Conservation (phyloP, 2,329 filamentous ascomycete species). For the Hymenoscyphus salicellus region DNA sequence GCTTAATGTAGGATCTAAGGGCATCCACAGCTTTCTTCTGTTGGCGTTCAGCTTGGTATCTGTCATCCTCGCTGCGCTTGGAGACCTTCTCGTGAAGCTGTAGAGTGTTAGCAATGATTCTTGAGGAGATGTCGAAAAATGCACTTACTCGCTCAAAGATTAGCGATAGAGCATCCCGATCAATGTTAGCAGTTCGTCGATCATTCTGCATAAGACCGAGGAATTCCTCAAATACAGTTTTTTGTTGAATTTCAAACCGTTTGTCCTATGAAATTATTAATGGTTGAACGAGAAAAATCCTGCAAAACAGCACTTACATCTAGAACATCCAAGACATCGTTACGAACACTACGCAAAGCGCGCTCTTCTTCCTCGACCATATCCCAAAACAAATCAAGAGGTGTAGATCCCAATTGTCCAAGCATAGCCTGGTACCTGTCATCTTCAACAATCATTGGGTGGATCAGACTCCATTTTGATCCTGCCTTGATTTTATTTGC, state of each 20-base stretch:
- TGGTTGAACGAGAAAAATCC: neutral
- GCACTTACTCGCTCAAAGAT: constrained; percentile 75
- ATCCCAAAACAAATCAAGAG: constrained; percentile 95
- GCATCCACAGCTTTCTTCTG: constrained; percentile 82
- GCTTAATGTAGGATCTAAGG: constrained; percentile 82
- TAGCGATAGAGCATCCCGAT: constrained; percentile 71
- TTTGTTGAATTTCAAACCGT: constrained; percentile 83
- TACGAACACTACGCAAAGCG: constrained; percentile 74
- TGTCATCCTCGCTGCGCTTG: constrained; percentile 80
- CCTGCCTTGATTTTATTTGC: constrained; percentile 84
- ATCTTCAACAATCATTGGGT: constrained; percentile 73
- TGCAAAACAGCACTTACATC: constrained; percentile 58
- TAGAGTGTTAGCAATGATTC: constrained; percentile 28
- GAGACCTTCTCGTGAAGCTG: constrained; percentile 82
- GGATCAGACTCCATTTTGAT: constrained; percentile 83
- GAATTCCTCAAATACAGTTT: constrained; percentile 88
- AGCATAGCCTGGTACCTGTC: constrained; percentile 79
- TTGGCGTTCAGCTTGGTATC: constrained; percentile 74
- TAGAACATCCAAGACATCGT: constrained; percentile 82
- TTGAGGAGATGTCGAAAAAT: neutral
- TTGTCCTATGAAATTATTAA: constrained; percentile 61
- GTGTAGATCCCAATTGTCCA: constrained; percentile 78
- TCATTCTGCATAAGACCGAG: constrained; percentile 77
- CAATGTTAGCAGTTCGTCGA: constrained; percentile 82
- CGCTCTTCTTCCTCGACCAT: constrained; percentile 90